Percentiles rank a stretch among this genome's conserved stretches.
These are phyloP conservation scores for Heliamphora exappendiculata DNA, from an alignment of 148 eudicot genomes.

Conservation along the genomic window DNA sequence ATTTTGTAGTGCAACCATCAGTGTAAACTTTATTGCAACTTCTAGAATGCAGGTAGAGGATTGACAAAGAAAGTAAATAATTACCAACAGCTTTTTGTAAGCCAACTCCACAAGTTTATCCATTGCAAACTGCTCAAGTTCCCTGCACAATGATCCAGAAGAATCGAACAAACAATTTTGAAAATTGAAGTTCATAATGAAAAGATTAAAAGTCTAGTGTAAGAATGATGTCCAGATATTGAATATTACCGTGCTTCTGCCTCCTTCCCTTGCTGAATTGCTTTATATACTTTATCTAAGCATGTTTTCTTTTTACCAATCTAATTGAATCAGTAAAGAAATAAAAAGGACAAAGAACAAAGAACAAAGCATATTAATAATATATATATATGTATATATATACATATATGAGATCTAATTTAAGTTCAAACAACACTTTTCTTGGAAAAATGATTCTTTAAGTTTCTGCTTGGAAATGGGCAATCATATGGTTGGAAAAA, in stretches of 20 bases:
- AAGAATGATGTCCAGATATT: not conserved
- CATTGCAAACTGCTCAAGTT: slow-evolving; percentile 67
- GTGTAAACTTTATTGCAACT: not conserved
- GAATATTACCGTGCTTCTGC: slow-evolving; percentile 42
- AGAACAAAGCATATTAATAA: not conserved
- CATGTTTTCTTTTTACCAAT: slow-evolving; percentile 43
- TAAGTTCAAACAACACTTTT: not conserved
- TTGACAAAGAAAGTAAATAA: not conserved
- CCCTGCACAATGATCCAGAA: slow-evolving; percentile 37
- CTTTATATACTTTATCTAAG: slow-evolving; percentile 42
- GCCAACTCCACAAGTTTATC: slow-evolving; percentile 65
- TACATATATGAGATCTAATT: not conserved
- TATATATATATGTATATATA: not conserved
- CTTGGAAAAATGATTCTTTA: not conserved
- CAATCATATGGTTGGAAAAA: not conserved
- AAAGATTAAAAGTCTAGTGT: slow-evolving; percentile 1
- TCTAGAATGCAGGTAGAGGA: not conserved
- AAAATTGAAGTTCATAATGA: not conserved
- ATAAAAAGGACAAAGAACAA: not conserved
- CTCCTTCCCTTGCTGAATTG: slow-evolving; percentile 38
- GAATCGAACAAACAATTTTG: not conserved
- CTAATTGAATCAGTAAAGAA: slow-evolving; percentile 27
- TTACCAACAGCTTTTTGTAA: slow-evolving; percentile 71
- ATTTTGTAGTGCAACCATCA: not conserved
- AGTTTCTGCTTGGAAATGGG: not conserved